Base-by-base conservation (phyloP, 1,284 basidiomycete species). In the Pseudozyma tsukubaensis region DNA sequence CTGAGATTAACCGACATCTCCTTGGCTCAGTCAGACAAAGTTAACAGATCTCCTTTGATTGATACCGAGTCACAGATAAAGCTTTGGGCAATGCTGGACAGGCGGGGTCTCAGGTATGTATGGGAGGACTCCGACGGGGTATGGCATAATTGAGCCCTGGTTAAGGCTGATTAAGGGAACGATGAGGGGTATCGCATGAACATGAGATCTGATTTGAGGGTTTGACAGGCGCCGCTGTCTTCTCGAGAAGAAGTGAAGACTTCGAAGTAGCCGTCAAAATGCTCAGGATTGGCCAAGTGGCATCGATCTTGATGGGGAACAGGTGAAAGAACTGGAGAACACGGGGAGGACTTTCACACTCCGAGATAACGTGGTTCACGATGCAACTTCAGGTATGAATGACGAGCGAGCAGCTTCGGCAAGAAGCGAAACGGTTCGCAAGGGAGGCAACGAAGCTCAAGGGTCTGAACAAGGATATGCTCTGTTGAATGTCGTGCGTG, bases 111-210 rank as follows among this genome's bases (percentile, higher is more conserved):
- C 6, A 29, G 24, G 6, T 29, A 29, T 29, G 24, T 29, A 62
- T 58, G 59, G 47, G 54, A 45, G 48, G 43, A 67, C 65, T 61
- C 65, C 50, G 59, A 61, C 59, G 18, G n/a, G 4, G 47, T 48
- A 67, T 67, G 59, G 59, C 59, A 61, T 49, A 43, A 53, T 53
- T 36, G 34, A 21, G 29, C 45, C n/a, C n/a, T n/a, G n/a, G n/a
- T n/a, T n/a, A n/a, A n/a, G n/a, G n/a, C n/a, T n/a, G n/a, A n/a
- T n/a, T n/a, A n/a, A n/a, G n/a, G n/a, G n/a, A 12, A 50, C 19
- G 42, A 1, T 18, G 37, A 18, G 35, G 13, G 24, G 24, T 6
- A 29, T 29, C 24, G 24, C 24, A 29, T 29, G 24, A 29, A 29
- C 24, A 29, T 29, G 24, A 29, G 24, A 29, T 29, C 24, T 29